Base-by-base conservation (phyloP, 768 basidiomycete genomes). In the Floccularia luteovirens region DNA sequence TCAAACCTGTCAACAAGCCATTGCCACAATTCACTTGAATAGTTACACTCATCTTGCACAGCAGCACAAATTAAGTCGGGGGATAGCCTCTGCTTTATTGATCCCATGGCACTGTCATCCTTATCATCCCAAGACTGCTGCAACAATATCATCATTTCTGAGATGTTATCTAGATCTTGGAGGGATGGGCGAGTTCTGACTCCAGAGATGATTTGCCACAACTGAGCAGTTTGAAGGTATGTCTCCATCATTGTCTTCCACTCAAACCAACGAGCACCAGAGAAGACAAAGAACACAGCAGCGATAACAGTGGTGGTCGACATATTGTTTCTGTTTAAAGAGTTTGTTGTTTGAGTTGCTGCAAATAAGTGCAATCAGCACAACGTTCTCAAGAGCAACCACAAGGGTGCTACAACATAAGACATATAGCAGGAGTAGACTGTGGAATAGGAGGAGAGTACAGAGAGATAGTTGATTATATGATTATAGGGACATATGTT, bases 341-440 rank as follows among this genome's bases (percentile, higher is more conserved):
- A n/a, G n/a, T n/a, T n/a, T n/a, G 27, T 8, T 30, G n/a, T 30
- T 8, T 8, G 14, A 30, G 27, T n/a, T 10, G 27, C 27, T 30
- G 27, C 27, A 30, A 14, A 10, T 10, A 30, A 30, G 27, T 14
- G 27, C 25, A n/a, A 20, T 22, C n/a, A 0, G 35, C 38, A 4
- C 36, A 19, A 32, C 48, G 47, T 17, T 39, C 25, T 13, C 45
- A 20, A 11, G 50, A 41, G 6, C 31, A 27, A 11, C 1, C 8
- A n/a, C 41, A 25, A n/a, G n/a, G n/a, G n/a, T n/a, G n/a, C n/a
- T n/a, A n/a, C n/a, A n/a, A n/a, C n/a, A n/a, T n/a, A n/a, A n/a
- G n/a, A n/a, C n/a, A n/a, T n/a, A n/a, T n/a, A n/a, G n/a, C n/a
- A n/a, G n/a, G n/a, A n/a, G n/a, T n/a, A n/a, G n/a, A n/a, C n/a